These are phyloP conservation scores for Linaria vulgaris DNA, from an alignment of 257 asterid species.

Conservation along the genomic window DNA sequence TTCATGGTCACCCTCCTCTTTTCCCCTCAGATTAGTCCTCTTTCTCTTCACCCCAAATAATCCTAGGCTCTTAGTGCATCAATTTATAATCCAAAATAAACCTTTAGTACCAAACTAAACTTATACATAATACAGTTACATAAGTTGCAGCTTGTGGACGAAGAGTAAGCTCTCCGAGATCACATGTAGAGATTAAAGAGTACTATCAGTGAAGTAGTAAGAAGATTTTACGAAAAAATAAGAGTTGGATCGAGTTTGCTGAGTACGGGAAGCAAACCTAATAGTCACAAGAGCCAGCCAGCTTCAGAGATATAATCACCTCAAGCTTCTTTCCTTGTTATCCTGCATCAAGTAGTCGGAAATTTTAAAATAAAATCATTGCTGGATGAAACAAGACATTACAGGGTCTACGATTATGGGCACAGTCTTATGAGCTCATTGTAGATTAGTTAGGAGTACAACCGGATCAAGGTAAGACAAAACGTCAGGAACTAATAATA, in stretches of 20 bases:
- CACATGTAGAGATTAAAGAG: background rate
- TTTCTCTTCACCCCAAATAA: too few relatives aligned
- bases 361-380: conserved; percentile 9
- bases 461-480: background rate
- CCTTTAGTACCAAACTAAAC: too few relatives aligned
- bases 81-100: too few relatives aligned
- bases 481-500: background rate
- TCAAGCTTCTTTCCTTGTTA: conserved; percentile 95
- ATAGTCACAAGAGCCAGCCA: background rate
- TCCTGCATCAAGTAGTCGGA: conserved; percentile 47
- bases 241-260: too few relatives aligned
- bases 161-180: too few relatives aligned
- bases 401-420: background rate
- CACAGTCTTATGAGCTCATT: background rate
- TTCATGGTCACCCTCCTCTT: too few relatives aligned
- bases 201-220: background rate
- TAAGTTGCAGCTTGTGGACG: too few relatives aligned
- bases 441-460: background rate
- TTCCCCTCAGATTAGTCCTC: too few relatives aligned
- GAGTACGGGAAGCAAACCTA: conserved; percentile 4
- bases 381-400: background rate
- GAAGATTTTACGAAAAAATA: background rate
- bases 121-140: too few relatives aligned
- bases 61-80: too few relatives aligned
- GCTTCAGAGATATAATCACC: background rate